phyloP scores from a whole-genome alignment of 1,139 yeast species.

The Diutina scorzettiae region DNA sequence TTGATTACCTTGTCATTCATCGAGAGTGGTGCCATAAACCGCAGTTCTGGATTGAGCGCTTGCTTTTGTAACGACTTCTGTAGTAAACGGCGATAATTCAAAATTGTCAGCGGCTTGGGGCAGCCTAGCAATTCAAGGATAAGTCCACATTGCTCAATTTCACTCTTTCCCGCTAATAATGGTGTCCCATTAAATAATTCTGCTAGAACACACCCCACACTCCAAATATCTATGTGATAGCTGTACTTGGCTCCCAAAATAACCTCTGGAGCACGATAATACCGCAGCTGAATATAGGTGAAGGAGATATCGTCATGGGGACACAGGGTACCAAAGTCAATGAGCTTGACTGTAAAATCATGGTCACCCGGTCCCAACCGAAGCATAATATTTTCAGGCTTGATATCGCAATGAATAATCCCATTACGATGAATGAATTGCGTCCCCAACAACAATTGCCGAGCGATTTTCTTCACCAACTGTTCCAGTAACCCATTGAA shows the following conservation, averaged over 20 bases:
- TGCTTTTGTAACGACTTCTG: neutral
- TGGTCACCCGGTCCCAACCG: slow-evolving; percentile 18
- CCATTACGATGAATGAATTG: slow-evolving; percentile 42
- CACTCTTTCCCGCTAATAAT: slow-evolving; percentile 59
- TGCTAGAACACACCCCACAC: slow-evolving; percentile 56
- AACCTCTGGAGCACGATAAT: slow-evolving; percentile 70
- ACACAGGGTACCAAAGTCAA: slow-evolving; percentile 59
- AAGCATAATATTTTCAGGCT: slow-evolving; percentile 59
- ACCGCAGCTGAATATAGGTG: slow-evolving; percentile 54
- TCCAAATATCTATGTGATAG: slow-evolving; percentile 69
- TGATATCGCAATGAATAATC: slow-evolving; percentile 71
- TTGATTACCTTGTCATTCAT: neutral
- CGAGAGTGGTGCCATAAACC: neutral
- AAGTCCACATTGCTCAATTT: slow-evolving; percentile 49
- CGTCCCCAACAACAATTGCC: slow-evolving; percentile 48
- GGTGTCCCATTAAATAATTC: slow-evolving; percentile 61
- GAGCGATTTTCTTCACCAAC: slow-evolving; percentile 38
- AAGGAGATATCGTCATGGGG: slow-evolving; percentile 32
- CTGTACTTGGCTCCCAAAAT: slow-evolving; percentile 67
- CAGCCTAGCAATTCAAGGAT: slow-evolving; percentile 51
- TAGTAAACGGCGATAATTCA: slow-evolving; percentile 1
- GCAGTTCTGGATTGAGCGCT: neutral
- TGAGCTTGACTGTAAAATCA: slow-evolving; percentile 34
- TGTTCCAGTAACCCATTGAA: slow-evolving; percentile 51
- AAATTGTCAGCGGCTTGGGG: neutral